Evolutionary conservation across 73 alveolate species (phyloP), one percentile per base, ranked within the genome.

Genomic region (Paramecium biaurelia): DNA sequence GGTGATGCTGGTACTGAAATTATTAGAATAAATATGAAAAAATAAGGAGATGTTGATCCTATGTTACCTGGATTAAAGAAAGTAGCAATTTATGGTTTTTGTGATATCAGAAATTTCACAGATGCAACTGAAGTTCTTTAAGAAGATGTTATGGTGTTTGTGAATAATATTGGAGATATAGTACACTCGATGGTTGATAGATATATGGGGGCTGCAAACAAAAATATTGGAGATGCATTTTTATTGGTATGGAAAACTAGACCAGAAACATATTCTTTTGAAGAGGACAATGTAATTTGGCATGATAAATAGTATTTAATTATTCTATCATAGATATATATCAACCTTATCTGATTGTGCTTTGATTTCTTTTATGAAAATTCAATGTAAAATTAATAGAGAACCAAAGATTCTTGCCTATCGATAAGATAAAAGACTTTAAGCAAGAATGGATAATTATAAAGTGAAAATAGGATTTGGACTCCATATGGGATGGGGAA

Each of bases 1-100:
- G 99, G 99, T 2, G 99, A 98, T 92, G 99, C 99, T 14, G 99
- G 99, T 0, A 94, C 98, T 24, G 97, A 97, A 92, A 97, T 98
- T 56, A 97, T 98, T 26, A 98, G 98, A n/a, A 85, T 92, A 42
- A 97, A 97, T 93, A 98, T 98, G 98, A 94, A 96, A 18, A 95
- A 93, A 53, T 89, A 94, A 74, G 99, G 99, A 24, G 99, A 97
- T 49, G 99, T 97, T 0, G 97, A 98, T 92, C 99, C 99, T 15
- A 95, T 97, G 99, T 86, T 97, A 42, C 98, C 99, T 28, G 99
- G 99, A 15, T 86, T 96, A 24, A 97, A 97, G 85, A 95, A 95
- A 26, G 93, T 95, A 34, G 99, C 99, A 12, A 97, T 97, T 9
- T 97, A 96, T 93, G 99, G 99, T 2, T 98, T 98, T 93, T 98